A percentile compares a stretch with the other conserved stretches of the same genome.
Conservation (phyloP, 1,284 basidiomycete species). For the Lignosus rhinocerotis region DNA sequence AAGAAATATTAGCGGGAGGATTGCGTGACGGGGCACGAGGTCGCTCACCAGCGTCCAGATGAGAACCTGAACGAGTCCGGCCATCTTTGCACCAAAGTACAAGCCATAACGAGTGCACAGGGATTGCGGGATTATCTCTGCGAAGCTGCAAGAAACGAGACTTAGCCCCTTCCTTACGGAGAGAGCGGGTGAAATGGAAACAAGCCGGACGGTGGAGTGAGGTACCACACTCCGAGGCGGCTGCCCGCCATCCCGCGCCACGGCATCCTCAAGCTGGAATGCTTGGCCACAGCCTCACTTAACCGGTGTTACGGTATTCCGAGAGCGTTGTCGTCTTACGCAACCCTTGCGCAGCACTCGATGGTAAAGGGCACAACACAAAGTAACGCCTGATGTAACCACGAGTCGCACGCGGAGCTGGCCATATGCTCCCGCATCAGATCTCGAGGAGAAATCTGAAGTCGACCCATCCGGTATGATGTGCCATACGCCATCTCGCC, state of each 20-base stretch:
- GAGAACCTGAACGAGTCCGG: slow-evolving; percentile 70
- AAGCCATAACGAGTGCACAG: slow-evolving; percentile 92
- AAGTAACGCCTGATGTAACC: too few species aligned
- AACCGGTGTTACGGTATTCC: not conserved
- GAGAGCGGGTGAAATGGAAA: not conserved
- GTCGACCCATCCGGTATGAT: too few species aligned
- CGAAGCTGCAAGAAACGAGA: slow-evolving; percentile 52
- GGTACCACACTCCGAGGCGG: not conserved
- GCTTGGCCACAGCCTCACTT: not conserved
- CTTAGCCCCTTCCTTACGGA: not conserved
- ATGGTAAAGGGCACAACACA: too few species aligned
- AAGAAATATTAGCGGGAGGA: not conserved
- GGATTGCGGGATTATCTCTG: slow-evolving; percentile 91
- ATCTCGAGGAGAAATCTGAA: too few species aligned
- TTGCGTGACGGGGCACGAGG: not conserved
- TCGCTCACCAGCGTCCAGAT: slow-evolving; percentile 67
- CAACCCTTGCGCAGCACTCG: too few species aligned
- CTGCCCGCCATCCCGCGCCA: too few species aligned
- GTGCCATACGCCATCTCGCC: too few species aligned
- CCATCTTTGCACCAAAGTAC: slow-evolving; percentile 89
- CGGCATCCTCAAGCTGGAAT: too few species aligned
- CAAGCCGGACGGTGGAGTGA: not conserved
- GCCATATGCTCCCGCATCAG: too few species aligned
- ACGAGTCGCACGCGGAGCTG: too few species aligned
- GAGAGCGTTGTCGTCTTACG: too few species aligned